phyloP scores from a whole-genome alignment of 352 stramenopile genomes.

The Globisporangium sylvaticum region DNA sequence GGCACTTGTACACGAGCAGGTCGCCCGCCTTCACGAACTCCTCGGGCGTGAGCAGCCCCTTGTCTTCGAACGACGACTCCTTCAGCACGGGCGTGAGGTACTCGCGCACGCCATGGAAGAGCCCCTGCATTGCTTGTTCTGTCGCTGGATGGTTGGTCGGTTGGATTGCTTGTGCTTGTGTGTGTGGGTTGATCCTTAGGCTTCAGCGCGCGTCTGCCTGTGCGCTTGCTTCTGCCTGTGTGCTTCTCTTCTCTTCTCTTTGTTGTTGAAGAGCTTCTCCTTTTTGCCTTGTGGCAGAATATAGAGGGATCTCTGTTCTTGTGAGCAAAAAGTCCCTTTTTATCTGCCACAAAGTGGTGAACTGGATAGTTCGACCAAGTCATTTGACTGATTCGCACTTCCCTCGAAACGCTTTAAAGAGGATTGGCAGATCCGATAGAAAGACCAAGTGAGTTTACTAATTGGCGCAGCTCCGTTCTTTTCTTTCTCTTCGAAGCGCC shows the following conservation, averaged over 20 bases:
- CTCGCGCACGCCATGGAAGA: constrained; percentile 82
- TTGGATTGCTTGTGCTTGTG: background rate
- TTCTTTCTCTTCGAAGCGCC: no score
- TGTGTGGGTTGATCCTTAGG: background rate
- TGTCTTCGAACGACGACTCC: constrained; percentile 91
- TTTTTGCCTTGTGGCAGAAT: background rate
- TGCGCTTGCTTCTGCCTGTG: no score
- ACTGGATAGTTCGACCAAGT: no score
- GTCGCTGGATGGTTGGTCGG: background rate
- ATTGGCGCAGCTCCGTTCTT: no score
- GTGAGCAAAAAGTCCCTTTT: no score
- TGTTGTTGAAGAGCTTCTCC: background rate
- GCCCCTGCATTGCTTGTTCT: constrained; percentile 49
- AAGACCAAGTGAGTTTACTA: no score
- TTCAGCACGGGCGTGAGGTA: constrained; percentile 90
- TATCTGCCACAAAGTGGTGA: no score
- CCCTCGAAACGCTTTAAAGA: no score
- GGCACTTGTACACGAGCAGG: constrained; percentile 95
- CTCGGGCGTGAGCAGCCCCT: constrained; percentile 94
- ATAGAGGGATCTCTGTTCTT: no score
- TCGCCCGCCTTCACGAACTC: constrained; percentile 95
- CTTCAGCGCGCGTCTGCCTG: background rate
- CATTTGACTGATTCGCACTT: no score
- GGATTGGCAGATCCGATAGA: no score
- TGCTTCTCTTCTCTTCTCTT: background rate